phyloP scores from a whole-genome alignment of 345 rosid species.

The Salix viminalis region DNA sequence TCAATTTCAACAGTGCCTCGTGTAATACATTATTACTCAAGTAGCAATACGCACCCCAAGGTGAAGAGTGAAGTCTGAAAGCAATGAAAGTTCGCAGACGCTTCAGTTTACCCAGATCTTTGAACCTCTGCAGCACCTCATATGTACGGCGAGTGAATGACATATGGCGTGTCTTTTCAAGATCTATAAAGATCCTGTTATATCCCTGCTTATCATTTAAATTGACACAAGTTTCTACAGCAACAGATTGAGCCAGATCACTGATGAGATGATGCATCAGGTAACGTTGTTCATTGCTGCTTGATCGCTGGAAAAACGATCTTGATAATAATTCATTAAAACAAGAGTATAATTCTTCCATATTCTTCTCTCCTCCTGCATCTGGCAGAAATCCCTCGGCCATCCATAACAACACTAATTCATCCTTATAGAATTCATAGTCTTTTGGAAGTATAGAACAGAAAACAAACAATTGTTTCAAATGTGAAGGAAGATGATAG shows the following conservation, averaged over 20 bases:
- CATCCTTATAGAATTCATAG: constrained; percentile 16
- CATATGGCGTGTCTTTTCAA: constrained; percentile 3
- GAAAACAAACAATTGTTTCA: constrained; percentile 21
- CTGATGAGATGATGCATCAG: constrained; percentile 21
- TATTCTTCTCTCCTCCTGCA: not conserved
- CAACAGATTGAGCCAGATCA: constrained; percentile 16
- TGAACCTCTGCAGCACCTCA: not conserved
- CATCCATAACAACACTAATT: constrained; percentile 21
- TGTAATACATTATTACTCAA: not conserved
- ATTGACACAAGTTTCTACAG: not conserved
- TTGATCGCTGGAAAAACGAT: constrained; percentile 11
- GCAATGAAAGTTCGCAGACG: constrained; percentile 6
- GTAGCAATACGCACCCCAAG: not conserved
- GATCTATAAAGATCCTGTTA: not conserved
- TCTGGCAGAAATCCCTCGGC: constrained; percentile 14
- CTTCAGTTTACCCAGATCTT: not conserved
- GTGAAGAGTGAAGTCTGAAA: not conserved
- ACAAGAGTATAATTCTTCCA: constrained; percentile 11
- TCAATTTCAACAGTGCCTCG: not conserved
- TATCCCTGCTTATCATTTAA: not conserved
- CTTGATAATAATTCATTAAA: constrained; percentile 16
- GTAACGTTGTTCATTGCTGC: not conserved
- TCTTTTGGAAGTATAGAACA: constrained; percentile 20
- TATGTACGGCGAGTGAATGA: not conserved
- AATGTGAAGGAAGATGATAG: constrained; percentile 9